Conservation (phyloP, 2,329 filamentous ascomycete genomes). For the Pestalotiopsis sp. region DNA sequence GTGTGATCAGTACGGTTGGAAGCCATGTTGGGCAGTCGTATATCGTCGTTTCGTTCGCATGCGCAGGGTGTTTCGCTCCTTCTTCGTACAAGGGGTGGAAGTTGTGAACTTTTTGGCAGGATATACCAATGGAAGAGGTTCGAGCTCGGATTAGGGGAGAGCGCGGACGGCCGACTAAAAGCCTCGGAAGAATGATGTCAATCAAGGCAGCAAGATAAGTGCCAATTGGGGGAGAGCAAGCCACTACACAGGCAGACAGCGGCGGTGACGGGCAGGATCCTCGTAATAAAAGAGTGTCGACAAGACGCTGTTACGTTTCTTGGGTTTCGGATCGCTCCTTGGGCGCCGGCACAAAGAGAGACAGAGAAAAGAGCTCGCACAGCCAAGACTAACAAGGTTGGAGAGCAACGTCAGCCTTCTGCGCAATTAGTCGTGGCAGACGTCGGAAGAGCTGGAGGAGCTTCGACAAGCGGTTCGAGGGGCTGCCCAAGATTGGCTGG, state of each 20-base stretch:
- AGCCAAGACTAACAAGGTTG: background rate
- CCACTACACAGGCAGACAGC: background rate
- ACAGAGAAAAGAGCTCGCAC: background rate
- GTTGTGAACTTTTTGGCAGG: background rate
- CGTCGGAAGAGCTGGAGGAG: background rate
- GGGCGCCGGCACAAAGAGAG: background rate
- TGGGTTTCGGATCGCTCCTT: background rate
- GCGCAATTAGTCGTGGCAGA: slow-evolving; percentile 3
- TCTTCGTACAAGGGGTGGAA: background rate
- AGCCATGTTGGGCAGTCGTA: slow-evolving; percentile 26
- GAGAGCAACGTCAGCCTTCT: slow-evolving; percentile 13
- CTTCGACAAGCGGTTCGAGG: background rate
- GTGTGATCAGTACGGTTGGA: slow-evolving; percentile 33
- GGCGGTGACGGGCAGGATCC: background rate
- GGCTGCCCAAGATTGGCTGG: slow-evolving; percentile 9
- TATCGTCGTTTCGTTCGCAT: slow-evolving; percentile 6
- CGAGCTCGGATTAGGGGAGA: background rate
- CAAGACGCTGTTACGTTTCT: background rate
- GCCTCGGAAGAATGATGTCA: slow-evolving; percentile 1
- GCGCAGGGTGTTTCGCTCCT: background rate
- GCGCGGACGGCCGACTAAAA: background rate
- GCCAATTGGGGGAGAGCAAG: background rate
- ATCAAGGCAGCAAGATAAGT: slow-evolving; percentile 5
- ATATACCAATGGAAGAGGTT: background rate
- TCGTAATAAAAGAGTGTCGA: background rate